phyloP scores from a whole-genome alignment of 345 rosid genomes.

The Bruguiera parviflora region DNA sequence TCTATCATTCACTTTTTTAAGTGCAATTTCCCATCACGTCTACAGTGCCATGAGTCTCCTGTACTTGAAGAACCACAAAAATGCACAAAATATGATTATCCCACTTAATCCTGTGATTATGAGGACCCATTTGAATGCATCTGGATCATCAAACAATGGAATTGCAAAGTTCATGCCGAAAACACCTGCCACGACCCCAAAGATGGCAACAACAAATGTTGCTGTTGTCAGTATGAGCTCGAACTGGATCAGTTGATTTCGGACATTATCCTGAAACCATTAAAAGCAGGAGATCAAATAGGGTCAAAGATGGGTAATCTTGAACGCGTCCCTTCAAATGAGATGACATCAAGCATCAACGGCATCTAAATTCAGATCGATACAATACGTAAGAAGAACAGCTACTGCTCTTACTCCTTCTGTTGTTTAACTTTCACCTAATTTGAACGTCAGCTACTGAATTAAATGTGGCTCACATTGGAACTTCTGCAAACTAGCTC shows the following conservation, averaged over 20 bases:
- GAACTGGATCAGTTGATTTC: conserved; percentile 94
- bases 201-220: conserved; percentile 89
- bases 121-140: conserved; percentile 90
- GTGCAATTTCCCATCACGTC: background rate
- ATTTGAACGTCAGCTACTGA: no score
- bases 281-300: background rate
- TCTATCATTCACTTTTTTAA: background rate
- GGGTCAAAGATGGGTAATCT: no score
- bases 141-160: conserved; percentile 60
- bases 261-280: conserved; percentile 75
- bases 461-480: no score
- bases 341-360: no score
- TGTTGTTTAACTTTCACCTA: no score
- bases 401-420: no score
- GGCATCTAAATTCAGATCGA: no score
- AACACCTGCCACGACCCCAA: conserved; percentile 95
- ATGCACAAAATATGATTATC: conserved; percentile 62
- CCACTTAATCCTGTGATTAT: conserved; percentile 63
- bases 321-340: no score
- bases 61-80: conserved; percentile 85
- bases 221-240: conserved; percentile 92
- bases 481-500: no score
- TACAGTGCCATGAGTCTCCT: conserved; percentile 88
- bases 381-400: no score
- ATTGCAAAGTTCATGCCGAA: conserved; percentile 88